Percentiles rank a stretch among this genome's conserved stretches.
Evolutionary conservation across 2,329 filamentous ascomycete species (phyloP).

Genomic region (Penicillium janthinellum): DNA sequence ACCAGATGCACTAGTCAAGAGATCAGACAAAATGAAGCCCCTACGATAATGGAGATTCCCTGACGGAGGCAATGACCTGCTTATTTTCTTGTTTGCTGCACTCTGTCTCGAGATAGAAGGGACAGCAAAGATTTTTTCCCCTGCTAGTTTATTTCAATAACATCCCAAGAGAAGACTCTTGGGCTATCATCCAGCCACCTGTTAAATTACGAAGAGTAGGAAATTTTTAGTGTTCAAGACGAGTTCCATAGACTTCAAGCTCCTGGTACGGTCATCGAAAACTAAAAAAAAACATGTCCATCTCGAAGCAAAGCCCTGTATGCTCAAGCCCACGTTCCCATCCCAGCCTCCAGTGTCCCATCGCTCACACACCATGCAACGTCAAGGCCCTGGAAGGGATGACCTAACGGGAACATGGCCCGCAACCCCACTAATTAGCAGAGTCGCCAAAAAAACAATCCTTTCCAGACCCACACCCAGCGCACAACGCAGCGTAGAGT

Average conservation of each 20-base stretch:
- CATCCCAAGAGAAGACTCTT: conserved; percentile 21
- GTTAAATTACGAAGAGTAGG: neutral
- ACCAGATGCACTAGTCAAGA: conserved; percentile 17
- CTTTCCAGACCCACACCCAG: conserved; percentile 23
- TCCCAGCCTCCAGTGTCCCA: neutral
- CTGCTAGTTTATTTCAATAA: conserved; percentile 27
- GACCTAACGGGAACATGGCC: conserved; percentile 16
- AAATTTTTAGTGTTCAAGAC: neutral
- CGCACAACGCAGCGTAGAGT: conserved; percentile 9
- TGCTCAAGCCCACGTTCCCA: neutral
- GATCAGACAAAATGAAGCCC: conserved; percentile 28
- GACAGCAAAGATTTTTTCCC: conserved; percentile 19
- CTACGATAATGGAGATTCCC: conserved; percentile 34
- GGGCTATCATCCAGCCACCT: neutral
- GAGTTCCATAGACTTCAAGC: neutral
- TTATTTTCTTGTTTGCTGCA: conserved; percentile 18
- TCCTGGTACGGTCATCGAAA: neutral
- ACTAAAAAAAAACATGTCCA: neutral
- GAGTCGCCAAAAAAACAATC: conserved; percentile 31
- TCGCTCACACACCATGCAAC: conserved; percentile 4
- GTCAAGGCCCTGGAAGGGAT: conserved; percentile 9
- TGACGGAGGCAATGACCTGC: conserved; percentile 54
- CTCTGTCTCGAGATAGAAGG: conserved; percentile 19
- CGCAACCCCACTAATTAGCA: conserved; percentile 40
- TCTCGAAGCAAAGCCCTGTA: neutral